These are phyloP conservation scores for Zhuliangozyma parablackwelliae DNA, from an alignment of 1,139 yeast genomes.

Conservation along the genomic window DNA sequence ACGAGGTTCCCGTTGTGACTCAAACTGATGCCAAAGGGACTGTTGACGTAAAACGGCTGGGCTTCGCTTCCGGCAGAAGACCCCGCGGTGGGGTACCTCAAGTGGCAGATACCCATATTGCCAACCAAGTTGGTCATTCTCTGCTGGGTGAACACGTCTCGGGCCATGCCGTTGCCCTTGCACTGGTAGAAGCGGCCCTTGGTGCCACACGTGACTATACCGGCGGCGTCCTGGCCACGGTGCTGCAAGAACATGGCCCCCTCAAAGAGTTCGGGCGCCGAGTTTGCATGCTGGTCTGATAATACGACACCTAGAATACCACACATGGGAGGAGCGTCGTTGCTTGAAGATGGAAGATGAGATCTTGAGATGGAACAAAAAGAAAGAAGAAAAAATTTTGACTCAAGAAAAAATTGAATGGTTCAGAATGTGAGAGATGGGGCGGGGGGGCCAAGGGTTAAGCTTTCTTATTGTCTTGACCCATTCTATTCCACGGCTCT, in stretches of 20 bases:
- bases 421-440: too few relatives aligned
- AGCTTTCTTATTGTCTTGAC: too few relatives aligned
- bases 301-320: slow-evolving; percentile 88
- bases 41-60: slow-evolving; percentile 96
- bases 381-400: too few relatives aligned
- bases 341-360: not conserved
- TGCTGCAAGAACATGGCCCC: slow-evolving; percentile 94
- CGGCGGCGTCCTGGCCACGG: slow-evolving; percentile 99
- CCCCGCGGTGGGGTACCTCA: slow-evolving; percentile 99
- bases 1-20: slow-evolving; percentile 95
- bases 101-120: slow-evolving; percentile 91
- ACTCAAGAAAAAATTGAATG: too few relatives aligned
- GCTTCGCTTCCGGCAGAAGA: slow-evolving; percentile 95
- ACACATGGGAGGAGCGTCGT: slow-evolving; percentile 56
- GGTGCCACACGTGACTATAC: slow-evolving; percentile 92
- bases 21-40: slow-evolving; percentile 89
- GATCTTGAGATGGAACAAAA: slow-evolving; percentile 1
- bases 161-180: slow-evolving; percentile 98
- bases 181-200: slow-evolving; percentile 94
- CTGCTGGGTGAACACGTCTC: slow-evolving; percentile 87
- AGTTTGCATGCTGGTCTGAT: slow-evolving; percentile 68
- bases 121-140: slow-evolving; percentile 82
- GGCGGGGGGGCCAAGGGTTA: too few relatives aligned
- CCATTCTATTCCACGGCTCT: too few relatives aligned
- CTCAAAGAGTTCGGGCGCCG: slow-evolving; percentile 87